Base-by-base conservation (phyloP, 2,329 filamentous ascomycete genomes). In the Huntiella decipiens region DNA sequence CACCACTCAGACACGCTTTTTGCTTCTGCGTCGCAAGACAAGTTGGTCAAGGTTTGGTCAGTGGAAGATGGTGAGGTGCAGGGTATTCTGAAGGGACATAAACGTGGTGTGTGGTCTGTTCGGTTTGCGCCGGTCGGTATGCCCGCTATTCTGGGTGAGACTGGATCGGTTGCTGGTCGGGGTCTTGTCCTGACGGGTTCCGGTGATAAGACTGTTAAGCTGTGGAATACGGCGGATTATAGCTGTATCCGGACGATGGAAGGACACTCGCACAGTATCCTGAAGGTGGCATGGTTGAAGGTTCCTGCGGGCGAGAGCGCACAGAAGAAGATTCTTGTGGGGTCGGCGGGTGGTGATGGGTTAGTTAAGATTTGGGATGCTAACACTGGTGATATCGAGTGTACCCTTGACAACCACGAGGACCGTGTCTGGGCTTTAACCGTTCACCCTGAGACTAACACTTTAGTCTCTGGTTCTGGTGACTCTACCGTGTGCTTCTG, bases 361-460 rank as follows among this genome's bases (percentile, higher is more conserved):
- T 71, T 98, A 3, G 86, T 98, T 49, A 98, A 96, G 63, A 76
- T 98, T 31, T 98, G 91, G 91, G 84, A 94, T 54, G 81, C 82
- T 10, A 80, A 81, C 56, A 78, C 73, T 1, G 86, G 87, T 40
- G 91, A 96, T 60, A 70, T 78, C 2, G 84, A 87, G 53, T 81
- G 82, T 52, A 98, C 91, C 0, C 71, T 98, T 4, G 91, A 98
- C 63, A 96, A 96, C 62, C 91, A 98, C 60, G 86, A 86, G 55
- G 91, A 98, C 62, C 77, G 91, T 48, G 87, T 96, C 1, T 95
- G 87, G 87, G 86, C 86, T 0, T 66, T 96, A 13, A 75, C 84
- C 4, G 75, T 84, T 8, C 71, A 88, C 58, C 70, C 80, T 39
- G 57, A 68, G 38, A 73, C 68, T 7, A 75, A 87, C 55, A 77